phyloP scores from a whole-genome alignment of 257 asterid species.

The Solanum piurae region DNA sequence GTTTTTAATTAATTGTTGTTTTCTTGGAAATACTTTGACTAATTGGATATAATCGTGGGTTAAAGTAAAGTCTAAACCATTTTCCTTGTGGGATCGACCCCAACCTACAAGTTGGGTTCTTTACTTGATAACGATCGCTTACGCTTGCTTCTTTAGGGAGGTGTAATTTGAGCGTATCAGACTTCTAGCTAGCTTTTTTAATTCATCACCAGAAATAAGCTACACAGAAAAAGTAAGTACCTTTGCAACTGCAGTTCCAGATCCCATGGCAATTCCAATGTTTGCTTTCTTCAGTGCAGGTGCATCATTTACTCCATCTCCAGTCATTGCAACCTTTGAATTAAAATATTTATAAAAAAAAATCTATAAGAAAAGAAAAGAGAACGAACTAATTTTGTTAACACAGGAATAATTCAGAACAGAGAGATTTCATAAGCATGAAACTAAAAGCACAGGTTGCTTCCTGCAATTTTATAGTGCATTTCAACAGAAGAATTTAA shows the following conservation, averaged over 20 bases:
- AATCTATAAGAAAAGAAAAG: neutral
- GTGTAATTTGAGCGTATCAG: too few species aligned
- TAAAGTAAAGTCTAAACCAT: too few species aligned
- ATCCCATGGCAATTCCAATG: conserved; percentile 99
- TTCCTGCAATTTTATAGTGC: neutral
- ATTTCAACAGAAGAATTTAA: neutral
- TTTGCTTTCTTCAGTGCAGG: conserved; percentile 98
- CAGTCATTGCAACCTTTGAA: conserved; percentile 98
- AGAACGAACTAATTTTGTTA: neutral
- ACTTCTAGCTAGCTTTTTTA: neutral
- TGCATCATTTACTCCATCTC: conserved; percentile 99
- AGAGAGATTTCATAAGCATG: neutral
- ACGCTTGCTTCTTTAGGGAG: too few species aligned
- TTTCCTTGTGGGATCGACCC: too few species aligned
- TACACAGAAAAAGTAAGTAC: conserved; percentile 20
- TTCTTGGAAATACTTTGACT: too few species aligned
- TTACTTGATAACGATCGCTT: too few species aligned
- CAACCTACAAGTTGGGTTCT: too few species aligned
- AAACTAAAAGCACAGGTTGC: neutral
- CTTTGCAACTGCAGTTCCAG: conserved; percentile 99
- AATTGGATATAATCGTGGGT: too few species aligned
- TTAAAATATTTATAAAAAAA: conserved; percentile 6
- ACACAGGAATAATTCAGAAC: neutral
- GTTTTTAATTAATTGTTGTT: too few species aligned
- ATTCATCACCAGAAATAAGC: neutral